Percentiles rank a stretch among this genome's conserved stretches.
phyloP scores from a whole-genome alignment of 495 filamentous ascomycete species.

The Pyrenula massariospora region DNA sequence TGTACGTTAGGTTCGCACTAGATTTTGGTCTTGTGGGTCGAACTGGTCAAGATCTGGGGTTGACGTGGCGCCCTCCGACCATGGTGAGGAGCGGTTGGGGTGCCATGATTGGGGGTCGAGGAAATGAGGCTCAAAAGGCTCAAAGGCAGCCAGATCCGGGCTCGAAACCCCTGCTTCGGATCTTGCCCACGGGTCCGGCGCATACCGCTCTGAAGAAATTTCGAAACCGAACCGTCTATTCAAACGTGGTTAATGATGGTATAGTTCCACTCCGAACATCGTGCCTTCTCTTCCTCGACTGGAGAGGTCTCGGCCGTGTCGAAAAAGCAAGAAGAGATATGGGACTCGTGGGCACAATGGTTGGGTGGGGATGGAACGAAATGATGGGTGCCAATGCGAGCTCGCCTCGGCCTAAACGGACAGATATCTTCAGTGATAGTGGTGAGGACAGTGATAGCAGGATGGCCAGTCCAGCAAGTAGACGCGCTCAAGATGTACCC shows the following conservation, averaged over 20 bases:
- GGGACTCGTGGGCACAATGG: conserved; percentile 80
- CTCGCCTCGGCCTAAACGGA: conserved; percentile 26
- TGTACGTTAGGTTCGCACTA: conserved; percentile 93
- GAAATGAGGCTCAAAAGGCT: conserved; percentile 51
- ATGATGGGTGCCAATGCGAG: conserved; percentile 70
- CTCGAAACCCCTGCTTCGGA: conserved; percentile 80
- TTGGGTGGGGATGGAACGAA: conserved; percentile 91
- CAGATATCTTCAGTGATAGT: conserved; percentile 17
- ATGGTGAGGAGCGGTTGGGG: conserved; percentile 72
- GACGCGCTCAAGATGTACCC: conserved; percentile 30
- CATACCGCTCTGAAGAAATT: conserved; percentile 80
- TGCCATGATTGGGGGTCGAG: conserved; percentile 68
- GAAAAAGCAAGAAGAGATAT: conserved; percentile 91
- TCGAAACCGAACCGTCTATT: conserved; percentile 84
- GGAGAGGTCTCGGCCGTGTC: conserved; percentile 84
- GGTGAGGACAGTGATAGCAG: conserved; percentile 20
- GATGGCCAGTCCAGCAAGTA: conserved; percentile 1
- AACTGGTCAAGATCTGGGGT: conserved; percentile 86
- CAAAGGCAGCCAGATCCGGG: conserved; percentile 57
- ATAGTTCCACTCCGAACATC: conserved; percentile 93
- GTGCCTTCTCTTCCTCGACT: conserved; percentile 92
- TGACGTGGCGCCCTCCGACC: conserved; percentile 86
- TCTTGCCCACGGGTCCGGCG: conserved; percentile 85
- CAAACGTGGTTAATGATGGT: conserved; percentile 96
- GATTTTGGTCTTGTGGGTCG: conserved; percentile 92